Percentiles rank a stretch among this genome's conserved stretches.
Conservation (phyloP, 768 basidiomycete genomes). For the Russula sp. region DNA sequence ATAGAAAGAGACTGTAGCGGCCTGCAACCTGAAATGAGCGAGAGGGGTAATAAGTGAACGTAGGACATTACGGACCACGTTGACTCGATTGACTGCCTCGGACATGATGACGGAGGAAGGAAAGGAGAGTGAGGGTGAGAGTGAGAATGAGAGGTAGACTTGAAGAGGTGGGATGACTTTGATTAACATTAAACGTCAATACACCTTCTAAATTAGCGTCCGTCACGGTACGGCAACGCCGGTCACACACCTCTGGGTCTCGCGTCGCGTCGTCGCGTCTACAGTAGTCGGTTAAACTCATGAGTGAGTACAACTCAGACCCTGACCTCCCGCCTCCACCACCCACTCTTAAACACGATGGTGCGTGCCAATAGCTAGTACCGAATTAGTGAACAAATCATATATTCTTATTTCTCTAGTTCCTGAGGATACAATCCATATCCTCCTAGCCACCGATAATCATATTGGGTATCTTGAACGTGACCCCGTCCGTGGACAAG, state of each 20-base stretch:
- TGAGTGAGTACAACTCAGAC: slow-evolving; percentile 1
- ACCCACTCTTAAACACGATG: slow-evolving; percentile 11
- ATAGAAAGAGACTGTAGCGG: slow-evolving; percentile 76
- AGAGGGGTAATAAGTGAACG: neutral
- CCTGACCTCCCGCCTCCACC: slow-evolving; percentile 1
- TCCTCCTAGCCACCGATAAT: slow-evolving; percentile 92
- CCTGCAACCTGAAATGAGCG: slow-evolving; percentile 37
- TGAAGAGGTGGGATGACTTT: neutral
- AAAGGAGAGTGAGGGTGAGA: neutral
- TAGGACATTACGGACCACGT: slow-evolving; percentile 7
- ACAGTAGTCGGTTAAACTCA: neutral
- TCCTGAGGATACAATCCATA: slow-evolving; percentile 64
- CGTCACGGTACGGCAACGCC: too few relatives aligned
- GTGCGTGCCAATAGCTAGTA: slow-evolving; percentile 3
- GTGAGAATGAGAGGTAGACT: neutral
- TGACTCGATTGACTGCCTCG: neutral
- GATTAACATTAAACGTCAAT: too few relatives aligned
- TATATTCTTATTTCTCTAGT: slow-evolving; percentile 29
- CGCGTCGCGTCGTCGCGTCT: too few relatives aligned
- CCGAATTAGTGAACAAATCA: neutral
- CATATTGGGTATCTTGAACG: slow-evolving; percentile 94
- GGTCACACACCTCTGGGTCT: too few relatives aligned
- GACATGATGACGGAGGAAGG: neutral
- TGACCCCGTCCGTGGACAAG: slow-evolving; percentile 90
- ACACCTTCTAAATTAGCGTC: too few relatives aligned